Evolutionary conservation across 2,329 filamentous ascomycete genomes (phyloP).

Genomic region (Tolypocladium inflatum): DNA sequence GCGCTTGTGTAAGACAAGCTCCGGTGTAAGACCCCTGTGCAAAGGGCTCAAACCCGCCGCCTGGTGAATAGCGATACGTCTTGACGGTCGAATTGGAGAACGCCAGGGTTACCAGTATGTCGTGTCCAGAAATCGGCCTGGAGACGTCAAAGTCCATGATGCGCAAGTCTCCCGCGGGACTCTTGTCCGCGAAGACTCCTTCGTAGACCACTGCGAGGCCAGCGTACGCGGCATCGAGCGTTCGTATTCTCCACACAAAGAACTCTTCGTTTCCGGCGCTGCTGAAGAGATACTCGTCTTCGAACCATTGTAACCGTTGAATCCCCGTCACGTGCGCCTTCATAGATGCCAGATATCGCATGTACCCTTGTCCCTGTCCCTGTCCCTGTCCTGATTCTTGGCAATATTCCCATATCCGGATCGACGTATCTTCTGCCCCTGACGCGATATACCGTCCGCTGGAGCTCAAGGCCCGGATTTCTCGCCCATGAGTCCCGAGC

Average conservation of each 20-base stretch:
- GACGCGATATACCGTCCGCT: conserved; percentile 43
- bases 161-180: conserved; percentile 55
- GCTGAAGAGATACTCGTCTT: conserved; percentile 66
- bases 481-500: conserved; percentile 71
- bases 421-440: conserved; percentile 62
- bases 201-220: conserved; percentile 49
- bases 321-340: conserved; percentile 77
- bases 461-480: conserved; percentile 53
- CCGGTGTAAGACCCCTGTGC: conserved; percentile 54
- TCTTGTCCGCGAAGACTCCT: conserved; percentile 41
- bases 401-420: conserved; percentile 59
- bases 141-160: conserved; percentile 69
- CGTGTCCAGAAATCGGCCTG: conserved; percentile 10
- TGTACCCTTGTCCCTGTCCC: conserved; percentile 5
- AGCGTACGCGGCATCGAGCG: conserved; percentile 37
- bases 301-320: conserved; percentile 70
- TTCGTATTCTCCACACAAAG: conserved; percentile 65
- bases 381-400: not conserved
- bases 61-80: conserved; percentile 39
- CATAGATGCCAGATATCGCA: conserved; percentile 52
- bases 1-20: conserved; percentile 63
- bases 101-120: conserved; percentile 57
- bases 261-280: conserved; percentile 85
- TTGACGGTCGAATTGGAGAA: conserved; percentile 79
- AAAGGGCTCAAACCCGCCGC: conserved; percentile 36